Conservation (phyloP, 2,329 filamentous ascomycete genomes). For the Lachnellula subtilissima region DNA sequence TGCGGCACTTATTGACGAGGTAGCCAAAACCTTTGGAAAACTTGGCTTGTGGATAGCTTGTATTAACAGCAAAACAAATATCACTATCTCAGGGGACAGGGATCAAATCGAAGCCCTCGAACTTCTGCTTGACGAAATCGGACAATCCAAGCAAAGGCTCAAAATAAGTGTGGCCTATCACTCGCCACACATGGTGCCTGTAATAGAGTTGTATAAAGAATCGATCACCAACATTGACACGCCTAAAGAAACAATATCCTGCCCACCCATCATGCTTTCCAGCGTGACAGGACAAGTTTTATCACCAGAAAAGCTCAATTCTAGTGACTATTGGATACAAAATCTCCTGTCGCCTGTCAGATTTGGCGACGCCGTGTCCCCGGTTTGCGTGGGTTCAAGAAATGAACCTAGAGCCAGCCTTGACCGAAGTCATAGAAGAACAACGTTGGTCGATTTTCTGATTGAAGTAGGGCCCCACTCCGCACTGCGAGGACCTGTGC, state of each 20-base stretch:
- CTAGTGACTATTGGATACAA: neutral
- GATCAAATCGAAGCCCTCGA: slow-evolving; percentile 2
- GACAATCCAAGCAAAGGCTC: slow-evolving; percentile 17
- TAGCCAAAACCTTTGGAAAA: slow-evolving; percentile 14
- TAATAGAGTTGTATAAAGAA: slow-evolving; percentile 22
- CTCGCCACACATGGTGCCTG: slow-evolving; percentile 28
- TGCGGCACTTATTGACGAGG: neutral
- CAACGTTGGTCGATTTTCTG: too few relatives aligned
- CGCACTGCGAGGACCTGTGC: too few relatives aligned
- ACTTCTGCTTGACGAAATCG: slow-evolving; percentile 1
- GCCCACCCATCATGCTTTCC: neutral
- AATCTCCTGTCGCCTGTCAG: neutral
- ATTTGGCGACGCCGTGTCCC: neutral
- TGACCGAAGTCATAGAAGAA: too few relatives aligned
- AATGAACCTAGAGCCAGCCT: too few relatives aligned
- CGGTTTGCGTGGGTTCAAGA: too few relatives aligned
- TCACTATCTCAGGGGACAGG: slow-evolving; percentile 19
- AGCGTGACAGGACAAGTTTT: neutral
- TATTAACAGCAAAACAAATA: slow-evolving; percentile 22
- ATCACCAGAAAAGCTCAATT: neutral
- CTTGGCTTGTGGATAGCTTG: slow-evolving; percentile 26
- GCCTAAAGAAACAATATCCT: neutral
- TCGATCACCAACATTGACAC: neutral
- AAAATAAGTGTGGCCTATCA: slow-evolving; percentile 39
- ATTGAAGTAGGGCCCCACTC: too few relatives aligned